phyloP scores from a whole-genome alignment of 2,329 filamentous ascomycete species.

The Eutypa lata region DNA sequence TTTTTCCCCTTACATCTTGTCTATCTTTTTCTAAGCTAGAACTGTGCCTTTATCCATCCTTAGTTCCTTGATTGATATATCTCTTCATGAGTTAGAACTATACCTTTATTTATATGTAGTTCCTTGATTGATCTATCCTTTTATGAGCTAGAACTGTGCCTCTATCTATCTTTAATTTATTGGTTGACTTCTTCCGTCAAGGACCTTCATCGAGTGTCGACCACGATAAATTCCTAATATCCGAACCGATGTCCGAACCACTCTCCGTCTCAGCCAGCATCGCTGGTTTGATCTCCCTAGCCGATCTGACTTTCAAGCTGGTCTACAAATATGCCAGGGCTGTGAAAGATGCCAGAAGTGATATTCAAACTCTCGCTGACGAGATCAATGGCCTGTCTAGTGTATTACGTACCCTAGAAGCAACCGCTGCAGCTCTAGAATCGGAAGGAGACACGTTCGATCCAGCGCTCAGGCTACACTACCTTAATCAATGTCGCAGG shows the following conservation, averaged over 20 bases:
- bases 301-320: conserved; percentile 19
- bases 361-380: conserved; percentile 16
- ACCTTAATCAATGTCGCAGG: conserved; percentile 11
- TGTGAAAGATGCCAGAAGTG: conserved; percentile 17
- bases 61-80: too few relatives aligned
- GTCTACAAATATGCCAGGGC: conserved; percentile 21
- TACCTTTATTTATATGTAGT: too few relatives aligned
- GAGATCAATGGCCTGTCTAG: conserved; percentile 16
- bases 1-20: too few relatives aligned
- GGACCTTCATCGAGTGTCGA: too few relatives aligned
- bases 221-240: too few relatives aligned
- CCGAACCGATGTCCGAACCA: conserved; percentile 12
- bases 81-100: too few relatives aligned
- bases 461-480: conserved; percentile 7
- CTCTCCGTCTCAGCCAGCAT: conserved; percentile 26
- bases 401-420: conserved; percentile 17
- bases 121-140: too few relatives aligned
- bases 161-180: too few relatives aligned
- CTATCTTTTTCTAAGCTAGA: too few relatives aligned
- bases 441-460: conserved; percentile 9
- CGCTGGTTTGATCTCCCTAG: conserved; percentile 25
- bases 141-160: too few relatives aligned
- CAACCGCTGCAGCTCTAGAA: conserved; percentile 11
- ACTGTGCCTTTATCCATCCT: too few relatives aligned
- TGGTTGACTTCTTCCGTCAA: too few relatives aligned